Percentiles rank a stretch among this genome's conserved stretches.
Evolutionary conservation across 2,329 filamentous ascomycete genomes (phyloP).

Genomic region (Cercospora sp.): DNA sequence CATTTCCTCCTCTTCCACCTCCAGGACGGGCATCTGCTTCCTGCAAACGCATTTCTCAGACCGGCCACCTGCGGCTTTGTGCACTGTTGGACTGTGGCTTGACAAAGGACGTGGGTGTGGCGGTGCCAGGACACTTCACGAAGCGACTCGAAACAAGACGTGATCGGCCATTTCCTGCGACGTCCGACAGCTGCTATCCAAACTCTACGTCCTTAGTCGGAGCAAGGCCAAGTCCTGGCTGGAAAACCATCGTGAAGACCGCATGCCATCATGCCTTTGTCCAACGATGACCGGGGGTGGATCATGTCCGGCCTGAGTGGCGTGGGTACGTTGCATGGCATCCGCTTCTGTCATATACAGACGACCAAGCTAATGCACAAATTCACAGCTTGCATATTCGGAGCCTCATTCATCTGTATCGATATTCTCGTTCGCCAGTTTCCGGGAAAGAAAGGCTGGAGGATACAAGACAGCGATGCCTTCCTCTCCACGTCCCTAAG

Average conservation of each 20-base stretch:
- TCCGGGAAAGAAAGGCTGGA: conserved; percentile 73
- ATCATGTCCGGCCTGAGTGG: conserved; percentile 84
- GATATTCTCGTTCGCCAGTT: conserved; percentile 74
- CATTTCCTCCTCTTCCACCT: not conserved
- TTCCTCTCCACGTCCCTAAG: conserved; percentile 89
- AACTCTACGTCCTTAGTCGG: not conserved
- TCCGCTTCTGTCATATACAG: not conserved
- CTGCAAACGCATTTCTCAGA: not conserved
- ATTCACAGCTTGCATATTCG: conserved; percentile 59
- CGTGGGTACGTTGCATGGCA: conserved; percentile 55
- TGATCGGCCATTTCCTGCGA: conserved; percentile 5
- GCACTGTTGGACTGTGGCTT: conserved; percentile 1
- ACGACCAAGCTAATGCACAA: conserved; percentile 8
- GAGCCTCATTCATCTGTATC: conserved; percentile 82
- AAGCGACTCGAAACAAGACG: conserved; percentile 17
- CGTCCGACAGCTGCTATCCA: conserved; percentile 3
- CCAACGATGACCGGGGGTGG: conserved; percentile 90
- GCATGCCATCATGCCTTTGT: conserved; percentile 49
- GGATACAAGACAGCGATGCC: conserved; percentile 82
- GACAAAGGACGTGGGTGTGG: conserved; percentile 11
- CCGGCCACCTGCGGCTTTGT: not conserved
- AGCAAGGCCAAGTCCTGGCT: not conserved
- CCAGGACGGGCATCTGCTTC: not conserved
- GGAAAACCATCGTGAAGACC: not conserved
- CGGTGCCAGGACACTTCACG: conserved; percentile 13